These are phyloP conservation scores for Pugionium cornutum DNA, from an alignment of 345 rosid species.

Conservation along the genomic window DNA sequence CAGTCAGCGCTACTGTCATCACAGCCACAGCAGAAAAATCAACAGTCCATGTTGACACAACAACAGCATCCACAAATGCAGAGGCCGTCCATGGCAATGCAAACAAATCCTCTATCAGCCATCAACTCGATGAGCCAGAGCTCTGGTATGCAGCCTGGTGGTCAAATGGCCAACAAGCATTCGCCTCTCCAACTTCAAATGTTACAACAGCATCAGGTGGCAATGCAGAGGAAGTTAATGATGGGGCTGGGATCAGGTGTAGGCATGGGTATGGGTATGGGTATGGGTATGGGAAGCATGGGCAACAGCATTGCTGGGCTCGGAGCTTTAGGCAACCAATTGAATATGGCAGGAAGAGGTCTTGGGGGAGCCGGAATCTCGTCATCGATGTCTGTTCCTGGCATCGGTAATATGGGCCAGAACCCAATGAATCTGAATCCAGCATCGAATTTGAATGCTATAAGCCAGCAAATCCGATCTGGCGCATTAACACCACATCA, in stretches of 20 bases:
- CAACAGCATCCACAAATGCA: constrained; percentile 75
- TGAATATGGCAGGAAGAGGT: constrained; percentile 75
- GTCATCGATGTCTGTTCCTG: constrained; percentile 69
- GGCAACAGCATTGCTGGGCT: constrained; percentile 60
- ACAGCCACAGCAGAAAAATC: constrained; percentile 49
- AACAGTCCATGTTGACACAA: constrained; percentile 58
- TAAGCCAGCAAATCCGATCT: constrained; percentile 61
- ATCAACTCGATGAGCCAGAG: constrained; percentile 64
- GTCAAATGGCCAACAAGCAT: constrained; percentile 70
- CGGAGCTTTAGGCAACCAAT: constrained; percentile 58
- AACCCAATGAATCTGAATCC: constrained; percentile 61
- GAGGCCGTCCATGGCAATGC: constrained; percentile 65
- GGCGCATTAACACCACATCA: constrained; percentile 49
- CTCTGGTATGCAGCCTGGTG: constrained; percentile 70
- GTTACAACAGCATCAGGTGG: constrained; percentile 59
- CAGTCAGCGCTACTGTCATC: constrained; percentile 50
- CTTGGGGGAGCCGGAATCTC: constrained; percentile 70
- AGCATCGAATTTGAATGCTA: constrained; percentile 48
- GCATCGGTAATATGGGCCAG: constrained; percentile 63
- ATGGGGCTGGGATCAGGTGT: constrained; percentile 67
- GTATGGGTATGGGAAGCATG: constrained; percentile 58
- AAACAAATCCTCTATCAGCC: constrained; percentile 60
- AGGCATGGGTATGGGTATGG: constrained; percentile 46
- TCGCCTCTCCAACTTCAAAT: constrained; percentile 68
- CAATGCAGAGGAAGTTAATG: constrained; percentile 65